Base-by-base conservation (phyloP, 2,329 filamentous ascomycete genomes). In the Hymenoscyphus fraxineus region DNA sequence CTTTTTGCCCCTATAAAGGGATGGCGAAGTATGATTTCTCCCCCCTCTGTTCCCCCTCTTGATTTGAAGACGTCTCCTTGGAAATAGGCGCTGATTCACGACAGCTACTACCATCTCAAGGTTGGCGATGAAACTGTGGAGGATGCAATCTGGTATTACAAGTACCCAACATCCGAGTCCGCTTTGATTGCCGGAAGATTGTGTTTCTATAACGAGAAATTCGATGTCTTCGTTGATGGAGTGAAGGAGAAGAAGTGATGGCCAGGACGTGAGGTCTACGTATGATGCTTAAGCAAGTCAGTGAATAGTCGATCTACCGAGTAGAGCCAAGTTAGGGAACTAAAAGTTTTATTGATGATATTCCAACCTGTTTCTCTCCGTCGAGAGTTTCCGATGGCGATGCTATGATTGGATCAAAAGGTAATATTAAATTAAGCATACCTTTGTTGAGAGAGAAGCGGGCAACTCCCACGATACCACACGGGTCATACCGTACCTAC, bases 171-270 rank as follows among this genome's bases (percentile, higher is more conserved):
- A 0, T 70, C 78, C 0, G 88, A 90, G 74, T 83, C 83, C 63
- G 81, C 79, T 1, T 75, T 74, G 1, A 78, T 90, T 65, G 82
- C 82, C 1, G 85, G 86, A 1, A 72, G 80, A 58, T 58, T 88
- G 61, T 89, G 86, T 70, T 90, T 89, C 65, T 89, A 89, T 67
- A 88, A 89, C 67, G 88, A 90, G 73, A 87, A 86, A 75, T 85
- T 90, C 1, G 84, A 88, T 65, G 80, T 89, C n/a, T 77, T 79
- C 63, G 68, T 88, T 6, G 84, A 86, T 66, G 86, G 86, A 1
- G 59, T 70, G n/a, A 67, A 66, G 61, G 70, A 72, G 59, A 61
- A 63, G n/a, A 64, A 64, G 56, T 64, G 56, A 44, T 40, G 12
- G 19, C 3, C 7, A 19, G 16, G 41, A 19, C 9, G n/a, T 44